A percentile compares a stretch with the other conserved stretches of the same genome.
Conservation (phyloP, 1,139 yeast species). For the Pichia sp. region DNA sequence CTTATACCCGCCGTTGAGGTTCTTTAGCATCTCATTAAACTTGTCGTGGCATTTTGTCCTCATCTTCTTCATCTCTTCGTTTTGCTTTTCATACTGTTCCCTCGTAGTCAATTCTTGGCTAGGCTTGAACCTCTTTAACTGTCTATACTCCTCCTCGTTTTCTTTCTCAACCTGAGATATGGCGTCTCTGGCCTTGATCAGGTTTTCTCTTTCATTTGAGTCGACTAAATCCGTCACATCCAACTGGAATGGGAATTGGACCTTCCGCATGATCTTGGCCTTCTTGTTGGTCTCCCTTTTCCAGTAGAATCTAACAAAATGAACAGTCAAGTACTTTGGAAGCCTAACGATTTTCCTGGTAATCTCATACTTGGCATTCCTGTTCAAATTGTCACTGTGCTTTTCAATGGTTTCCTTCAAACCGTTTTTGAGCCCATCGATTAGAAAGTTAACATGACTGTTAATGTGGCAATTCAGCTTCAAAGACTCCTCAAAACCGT, state of each 20-base stretch:
- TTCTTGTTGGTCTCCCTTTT: slow-evolving; percentile 86
- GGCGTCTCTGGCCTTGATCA: slow-evolving; percentile 71
- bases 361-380: slow-evolving; percentile 68
- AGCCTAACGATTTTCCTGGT: slow-evolving; percentile 67
- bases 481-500: slow-evolving; percentile 51
- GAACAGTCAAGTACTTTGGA: slow-evolving; percentile 86
- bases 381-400: slow-evolving; percentile 62
- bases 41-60: slow-evolving; percentile 45
- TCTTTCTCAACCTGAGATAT: slow-evolving; percentile 74
- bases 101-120: slow-evolving; percentile 27
- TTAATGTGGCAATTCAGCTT: slow-evolving; percentile 89
- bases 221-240: slow-evolving; percentile 86
- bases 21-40: slow-evolving; percentile 40
- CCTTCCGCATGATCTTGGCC: slow-evolving; percentile 89
- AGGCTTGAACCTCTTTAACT: slow-evolving; percentile 63
- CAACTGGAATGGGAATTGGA: slow-evolving; percentile 88
- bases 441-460: slow-evolving; percentile 77
- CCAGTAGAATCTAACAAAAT: slow-evolving; percentile 95
- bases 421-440: slow-evolving; percentile 78
- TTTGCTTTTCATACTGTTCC: slow-evolving; percentile 46
- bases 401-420: slow-evolving; percentile 76
- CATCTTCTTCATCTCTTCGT: slow-evolving; percentile 43
- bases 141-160: slow-evolving; percentile 66
- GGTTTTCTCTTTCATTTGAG: slow-evolving; percentile 60
- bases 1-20: slow-evolving; percentile 35